Conservation (phyloP, 2,329 filamentous ascomycete species). For the Dothidotthia symphoricarpi region DNA sequence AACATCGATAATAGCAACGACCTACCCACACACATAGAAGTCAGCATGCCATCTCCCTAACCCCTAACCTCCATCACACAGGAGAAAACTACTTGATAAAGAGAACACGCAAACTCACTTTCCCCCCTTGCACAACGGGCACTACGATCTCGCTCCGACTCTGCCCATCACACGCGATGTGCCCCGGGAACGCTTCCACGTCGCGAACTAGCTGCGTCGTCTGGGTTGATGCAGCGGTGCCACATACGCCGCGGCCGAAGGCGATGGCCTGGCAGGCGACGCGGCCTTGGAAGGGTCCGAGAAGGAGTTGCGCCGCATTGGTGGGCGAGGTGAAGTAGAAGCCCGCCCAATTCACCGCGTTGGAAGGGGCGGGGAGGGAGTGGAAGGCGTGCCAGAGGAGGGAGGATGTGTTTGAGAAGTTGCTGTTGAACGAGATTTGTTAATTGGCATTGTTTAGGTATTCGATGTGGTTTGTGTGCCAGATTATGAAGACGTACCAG, state of each 20-base stretch:
- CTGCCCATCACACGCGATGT: conserved; percentile 77
- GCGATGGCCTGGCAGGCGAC: conserved; percentile 74
- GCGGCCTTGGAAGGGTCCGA: conserved; percentile 79
- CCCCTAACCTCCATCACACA: too few relatives aligned
- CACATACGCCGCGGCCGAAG: conserved; percentile 74
- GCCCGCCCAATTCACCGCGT: conserved; percentile 74
- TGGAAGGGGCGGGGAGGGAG: conserved; percentile 65
- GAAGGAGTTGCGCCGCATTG: conserved; percentile 58
- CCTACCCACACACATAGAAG: conserved; percentile 35
- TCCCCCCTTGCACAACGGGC: conserved; percentile 59
- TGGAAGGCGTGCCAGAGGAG: conserved; percentile 79
- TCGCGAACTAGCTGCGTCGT: conserved; percentile 66
- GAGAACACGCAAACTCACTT: conserved; percentile 38
- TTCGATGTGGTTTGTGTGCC: not conserved
- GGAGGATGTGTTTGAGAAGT: conserved; percentile 72
- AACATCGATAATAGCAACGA: conserved; percentile 75
- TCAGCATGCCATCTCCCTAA: too few relatives aligned
- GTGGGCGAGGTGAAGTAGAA: conserved; percentile 48
- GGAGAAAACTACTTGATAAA: not conserved
- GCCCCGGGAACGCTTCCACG: conserved; percentile 72
- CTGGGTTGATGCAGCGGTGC: conserved; percentile 60
- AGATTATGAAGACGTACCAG: conserved; percentile 9
- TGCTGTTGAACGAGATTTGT: conserved; percentile 38
- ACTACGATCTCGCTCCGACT: conserved; percentile 81
- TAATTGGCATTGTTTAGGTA: not conserved